Evolutionary conservation across 2,329 filamentous ascomycete species (phyloP), one percentile per base, ranked within the genome.

Genomic region (Corynespora cassiicola): DNA sequence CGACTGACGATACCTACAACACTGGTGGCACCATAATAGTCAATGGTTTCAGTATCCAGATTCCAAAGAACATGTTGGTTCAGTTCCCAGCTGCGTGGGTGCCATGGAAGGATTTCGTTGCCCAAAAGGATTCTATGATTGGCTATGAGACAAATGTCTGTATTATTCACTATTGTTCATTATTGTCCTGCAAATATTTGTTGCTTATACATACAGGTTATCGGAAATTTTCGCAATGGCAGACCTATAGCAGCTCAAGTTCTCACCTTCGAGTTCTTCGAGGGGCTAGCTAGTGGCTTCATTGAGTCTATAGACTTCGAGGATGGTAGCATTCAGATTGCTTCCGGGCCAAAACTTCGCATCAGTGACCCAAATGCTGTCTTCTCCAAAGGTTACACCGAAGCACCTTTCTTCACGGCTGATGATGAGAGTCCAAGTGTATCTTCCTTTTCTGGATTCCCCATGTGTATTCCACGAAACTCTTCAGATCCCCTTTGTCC

Each of bases 381-480:
- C 14, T 75, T 69, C 50, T 67, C 68, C 5, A 54, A 58, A 6
- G 71, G 65, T 1, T 74, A 70, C 39, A 56, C 41, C 3, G 57
- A 52, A 1, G 54, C 59, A 5, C 72, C 72, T 0, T 65, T 70
- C 30, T 73, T 74, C 54, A 74, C 71, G 0, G 71, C 71, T 3
- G 74, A 76, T 42, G 73, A 75, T 37, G 58, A 71, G 42, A 76
- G 68, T 39, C 73, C 74, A 2, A 71, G 66, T 34, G 64, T 75
- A 34, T 66, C 62, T 3, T 68, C 70, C 3, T 75, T 73, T 47
- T 71, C 68, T 6, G 74, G 74, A 0, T 75, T 75, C 34, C 74
- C 73, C 4, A 75, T 76, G 72, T 76, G 74, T 34, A 70, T 76
- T n/a, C 74, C 73, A 0, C 61, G 73, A 10, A 71, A 65, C 25